Base-by-base conservation (phyloP, 148 eudicot genomes). In the Rhododendron mucronatum region DNA sequence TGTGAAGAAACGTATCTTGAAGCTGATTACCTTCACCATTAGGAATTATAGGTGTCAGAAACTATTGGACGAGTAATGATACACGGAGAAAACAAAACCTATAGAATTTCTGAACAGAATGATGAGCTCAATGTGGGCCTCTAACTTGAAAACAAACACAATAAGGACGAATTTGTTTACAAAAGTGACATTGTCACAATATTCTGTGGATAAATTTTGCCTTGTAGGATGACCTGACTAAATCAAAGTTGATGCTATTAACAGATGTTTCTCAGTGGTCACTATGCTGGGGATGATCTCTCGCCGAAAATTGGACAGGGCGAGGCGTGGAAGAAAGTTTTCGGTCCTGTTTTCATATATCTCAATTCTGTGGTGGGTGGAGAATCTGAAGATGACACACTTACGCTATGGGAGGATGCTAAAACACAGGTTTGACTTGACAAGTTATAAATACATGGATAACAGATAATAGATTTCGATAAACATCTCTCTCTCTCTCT, bases 271-370 rank as follows among this genome's bases (percentile, higher is more conserved):
- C 85, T 93, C 7, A 93, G 98, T 86, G 95, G 88, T 51, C 99
- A 96, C 77, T 96, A 96, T 86, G 95, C 93, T 30, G 99, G 99
- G 80, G 94, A 92, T 51, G 94, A 91, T 84, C 83, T 95, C 59
- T 92, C 89, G 53, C 94, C 95, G 0, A 95, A 93, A 89, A 91
- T 96, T 77, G 91, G 82, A 45, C 92, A 92, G 80, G 95, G 94
- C 0, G 98, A 96, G 89, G 79, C 90, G 14, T 96, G 99, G 99
- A 95, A 96, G 90, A 95, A 93, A 89, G 98, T 95, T 16, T 96
- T 96, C 86, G 99, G 99, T 16, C 99, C 99, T 5, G 95, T 96
- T 86, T 96, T 96, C 73, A 92, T 96, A 14, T 96, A 96, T 90
- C 91, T 95, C 26, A 95, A 96, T 87, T 90, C 92, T 78, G 82